Base-by-base conservation (phyloP, 2,329 filamentous ascomycete species). In the Fusarium praegraminearum region DNA sequence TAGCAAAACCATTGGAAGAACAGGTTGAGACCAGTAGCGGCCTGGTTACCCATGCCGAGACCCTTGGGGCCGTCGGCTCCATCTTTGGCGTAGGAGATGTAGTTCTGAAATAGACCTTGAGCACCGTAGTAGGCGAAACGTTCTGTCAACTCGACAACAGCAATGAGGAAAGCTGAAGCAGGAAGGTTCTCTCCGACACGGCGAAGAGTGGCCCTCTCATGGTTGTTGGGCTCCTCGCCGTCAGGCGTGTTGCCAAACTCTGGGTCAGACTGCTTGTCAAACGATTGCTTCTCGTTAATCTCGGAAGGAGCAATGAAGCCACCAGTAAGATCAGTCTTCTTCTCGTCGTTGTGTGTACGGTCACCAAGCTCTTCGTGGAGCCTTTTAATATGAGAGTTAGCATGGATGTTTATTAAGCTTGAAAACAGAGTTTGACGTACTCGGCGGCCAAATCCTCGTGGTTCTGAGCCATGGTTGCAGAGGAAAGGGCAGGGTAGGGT, bases 71-170 rank as follows among this genome's bases (percentile, higher is more conserved):
- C 78, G 57, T 79, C 76, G 3, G 70, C 45, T 0, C 81, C 81
- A 7, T 79, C 69, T 11, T 73, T 62, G 54, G 74, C 69, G 62
- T 80, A 73, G 67, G 62, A 78, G 69, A 87, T 81, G 74, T 87
- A 88, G 76, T 88, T 88, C 69, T 87, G 85, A 76, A 87, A 87
- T 38, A 86, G 75, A 58, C 85, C 85, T 50, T 82, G 82, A 59
- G 84, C 66, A 49, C 85, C 85, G 65, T 87, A 87, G 80, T 85
- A 88, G 60, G 86, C 84, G 79, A 89, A 89, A 56, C 87, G 85
- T 76, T 89, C 87, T 3, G 78, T 80, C 41, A 88, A 77, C 72
- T 88, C 87, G 46, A 89, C 85, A 18, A 86, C 69, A 32, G 86
- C 86, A 33, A 89, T 85, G 54, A 88, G 79, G 79, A 84, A 88